A percentile compares a stretch with the other conserved stretches of the same genome.
Evolutionary conservation across 129 eudicot species (phyloP).

Genomic region (Flaveria ramosissima): DNA sequence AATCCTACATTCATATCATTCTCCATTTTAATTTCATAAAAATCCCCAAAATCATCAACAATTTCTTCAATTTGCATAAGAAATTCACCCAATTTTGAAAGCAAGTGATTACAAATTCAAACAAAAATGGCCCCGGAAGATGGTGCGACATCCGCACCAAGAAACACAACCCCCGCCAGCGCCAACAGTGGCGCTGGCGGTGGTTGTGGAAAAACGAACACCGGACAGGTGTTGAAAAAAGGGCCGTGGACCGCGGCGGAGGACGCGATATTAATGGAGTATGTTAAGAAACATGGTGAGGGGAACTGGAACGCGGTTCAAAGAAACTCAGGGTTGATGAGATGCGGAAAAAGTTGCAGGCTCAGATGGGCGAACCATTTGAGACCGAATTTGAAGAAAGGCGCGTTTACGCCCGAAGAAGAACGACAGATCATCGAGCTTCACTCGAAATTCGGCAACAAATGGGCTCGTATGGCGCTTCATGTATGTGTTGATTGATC

Average conservation of each 20-base stretch:
- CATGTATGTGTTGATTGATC: slow-evolving; percentile 44
- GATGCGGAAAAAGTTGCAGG: slow-evolving; percentile 95
- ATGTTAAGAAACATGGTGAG: slow-evolving; percentile 83
- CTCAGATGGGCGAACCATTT: slow-evolving; percentile 95
- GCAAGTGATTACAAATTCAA: background rate
- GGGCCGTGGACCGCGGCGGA: slow-evolving; percentile 95
- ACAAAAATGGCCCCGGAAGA: slow-evolving; percentile 38
- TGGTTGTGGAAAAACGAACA: slow-evolving; percentile 13
- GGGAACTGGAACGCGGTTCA: slow-evolving; percentile 97
- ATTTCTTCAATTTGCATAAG: background rate
- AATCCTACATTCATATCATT: slow-evolving; percentile 26
- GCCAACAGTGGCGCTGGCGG: slow-evolving; percentile 23
- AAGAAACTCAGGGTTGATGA: slow-evolving; percentile 62
- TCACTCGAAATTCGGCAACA: slow-evolving; percentile 85
- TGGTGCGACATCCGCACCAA: slow-evolving; percentile 28
- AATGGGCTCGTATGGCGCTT: slow-evolving; percentile 99
- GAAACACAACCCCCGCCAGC: slow-evolving; percentile 20
- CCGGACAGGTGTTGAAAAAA: slow-evolving; percentile 51
- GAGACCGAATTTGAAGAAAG: slow-evolving; percentile 82
- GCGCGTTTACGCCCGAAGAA: slow-evolving; percentile 75
- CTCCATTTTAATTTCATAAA: background rate
- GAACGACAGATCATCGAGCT: slow-evolving; percentile 73
- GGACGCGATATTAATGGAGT: slow-evolving; percentile 68
- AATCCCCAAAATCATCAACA: background rate
- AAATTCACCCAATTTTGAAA: background rate